Percentiles rank a stretch among this genome's conserved stretches.
Evolutionary conservation across 768 basidiomycete species (phyloP).

Genomic region (Neoboletus subvelutipes): DNA sequence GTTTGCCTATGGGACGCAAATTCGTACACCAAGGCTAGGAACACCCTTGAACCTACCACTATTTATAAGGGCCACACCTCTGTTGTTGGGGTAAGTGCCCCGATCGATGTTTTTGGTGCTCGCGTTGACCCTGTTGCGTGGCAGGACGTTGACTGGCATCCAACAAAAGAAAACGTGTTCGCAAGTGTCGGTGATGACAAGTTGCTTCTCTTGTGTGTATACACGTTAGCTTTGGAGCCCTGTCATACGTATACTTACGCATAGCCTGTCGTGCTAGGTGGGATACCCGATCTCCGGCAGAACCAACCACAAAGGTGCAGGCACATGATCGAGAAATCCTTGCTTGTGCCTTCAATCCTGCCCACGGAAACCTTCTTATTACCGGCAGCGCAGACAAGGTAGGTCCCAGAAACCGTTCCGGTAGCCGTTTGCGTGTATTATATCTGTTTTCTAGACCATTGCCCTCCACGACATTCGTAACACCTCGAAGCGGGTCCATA

Average conservation of each 20-base stretch:
- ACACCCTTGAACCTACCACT: slow-evolving; percentile 78
- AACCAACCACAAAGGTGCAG: slow-evolving; percentile 69
- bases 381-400: slow-evolving; percentile 97
- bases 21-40: slow-evolving; percentile 76
- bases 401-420: slow-evolving; percentile 2
- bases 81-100: slow-evolving; percentile 77
- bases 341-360: slow-evolving; percentile 87
- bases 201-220: slow-evolving; percentile 83
- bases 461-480: slow-evolving; percentile 83
- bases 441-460: slow-evolving; percentile 58
- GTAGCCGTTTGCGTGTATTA: background rate
- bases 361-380: slow-evolving; percentile 71
- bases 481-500: slow-evolving; percentile 75
- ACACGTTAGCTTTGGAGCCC: background rate
- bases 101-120: background rate
- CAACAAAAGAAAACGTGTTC: slow-evolving; percentile 76
- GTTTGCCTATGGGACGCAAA: slow-evolving; percentile 97
- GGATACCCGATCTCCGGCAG: slow-evolving; percentile 79
- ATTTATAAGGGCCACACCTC: slow-evolving; percentile 88
- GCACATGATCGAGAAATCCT: slow-evolving; percentile 93
- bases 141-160: slow-evolving; percentile 97
- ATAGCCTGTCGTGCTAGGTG: slow-evolving; percentile 54
- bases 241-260: background rate
- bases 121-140: background rate
- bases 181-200: slow-evolving; percentile 97